Evolutionary conservation across 345 rosid species (phyloP), one percentile per base, ranked within the genome.

Genomic region (Diplotaxis tenuifolia): DNA sequence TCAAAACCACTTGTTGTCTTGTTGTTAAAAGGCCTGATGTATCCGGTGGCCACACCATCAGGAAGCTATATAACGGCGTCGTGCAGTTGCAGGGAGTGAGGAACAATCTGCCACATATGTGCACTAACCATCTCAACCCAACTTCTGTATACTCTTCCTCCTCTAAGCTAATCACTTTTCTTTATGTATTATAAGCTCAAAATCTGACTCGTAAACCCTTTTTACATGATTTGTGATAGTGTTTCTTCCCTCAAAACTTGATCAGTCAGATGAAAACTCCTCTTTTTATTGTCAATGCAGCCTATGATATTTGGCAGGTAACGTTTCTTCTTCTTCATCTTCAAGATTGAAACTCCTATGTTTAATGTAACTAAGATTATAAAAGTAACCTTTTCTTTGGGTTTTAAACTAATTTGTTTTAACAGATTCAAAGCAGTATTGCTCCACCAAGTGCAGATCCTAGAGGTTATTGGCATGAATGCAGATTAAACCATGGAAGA

Each of bases 261-360:
- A 95, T 95, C 28, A 75, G 80, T 68, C 82, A 84, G 65, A 81
- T 95, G 61, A 82, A 74, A 74, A 86, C 98, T 22, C 98, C 99
- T 1, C 79, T 95, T 2, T 95, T 95, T 72, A 67, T 95, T 75
- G 86, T 95, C 76, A 92, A 95, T 70, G 88, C 97, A 55, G 99
- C 99, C 0, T 95, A 95, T 58, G 99, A 95, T 81, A 83, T 91
- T 19, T 95, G 99, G 99, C 99, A 95, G 99, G 99, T 90, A 81
- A 53, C 45, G 0, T 54, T 45, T 56, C 56, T 76, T 62, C 27
- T 54, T 40, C 15, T 40, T 14, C 11, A 9, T 31, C 38, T 40
- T 25, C 28, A 3, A 25, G 9, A 38, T 28, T 62, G n/a, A 50
- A 54, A 25, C 53, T 27, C 55, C 1, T 4, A 12, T 40, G 14